Evolutionary conservation across 78 protist genomes (phyloP), one percentile per base, ranked within the genome.

Genomic region (Planoprotostelium fungivorum): DNA sequence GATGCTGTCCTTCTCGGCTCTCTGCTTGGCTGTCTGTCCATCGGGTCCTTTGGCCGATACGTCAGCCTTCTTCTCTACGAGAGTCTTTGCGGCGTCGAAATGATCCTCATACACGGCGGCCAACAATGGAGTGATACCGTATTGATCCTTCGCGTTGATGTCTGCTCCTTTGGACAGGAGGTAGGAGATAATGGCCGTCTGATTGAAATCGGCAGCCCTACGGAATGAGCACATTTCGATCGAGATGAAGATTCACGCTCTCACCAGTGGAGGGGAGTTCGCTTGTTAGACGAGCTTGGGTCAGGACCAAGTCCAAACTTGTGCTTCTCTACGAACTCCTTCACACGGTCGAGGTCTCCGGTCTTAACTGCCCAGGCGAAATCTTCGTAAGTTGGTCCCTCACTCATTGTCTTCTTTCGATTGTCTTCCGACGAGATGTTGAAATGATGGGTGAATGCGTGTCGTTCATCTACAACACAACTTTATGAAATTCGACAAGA

Each of bases 51-150:
- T 51, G 31, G 73, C 73, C 31, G 5, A 25, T 16, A 51, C 73
- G 73, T 51, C 73, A 16, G 73, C 73, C 16, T 51, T 51, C 73
- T 51, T 51, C 73, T 51, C 73, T 5, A 51, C 73, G 73, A 51
- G 73, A 16, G 16, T 25, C 73, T 51, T 51, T 5, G 73, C 73
- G 73, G 73, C 73, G 31, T 51, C 73, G 73, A 51, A 51, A 51
- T 51, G 73, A 51, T 51, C 73, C 73, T 51, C 73, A 51, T 51
- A 51, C 73, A 51, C 73, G 73, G 73, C 73, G 73, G 73, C 73
- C 73, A 51, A 51, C 73, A 51, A 16, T 51, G 73, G 73, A 25
- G 73, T 51, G 73, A 51, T 51, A 25, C 73, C 73, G 16, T 51
- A 16, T 5, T 5, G 31, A 51, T 51, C 73, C 73, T 51, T 51